These are phyloP conservation scores for Kwoniella dejecticola DNA, from an alignment of 768 basidiomycete genomes.

Conservation along the genomic window DNA sequence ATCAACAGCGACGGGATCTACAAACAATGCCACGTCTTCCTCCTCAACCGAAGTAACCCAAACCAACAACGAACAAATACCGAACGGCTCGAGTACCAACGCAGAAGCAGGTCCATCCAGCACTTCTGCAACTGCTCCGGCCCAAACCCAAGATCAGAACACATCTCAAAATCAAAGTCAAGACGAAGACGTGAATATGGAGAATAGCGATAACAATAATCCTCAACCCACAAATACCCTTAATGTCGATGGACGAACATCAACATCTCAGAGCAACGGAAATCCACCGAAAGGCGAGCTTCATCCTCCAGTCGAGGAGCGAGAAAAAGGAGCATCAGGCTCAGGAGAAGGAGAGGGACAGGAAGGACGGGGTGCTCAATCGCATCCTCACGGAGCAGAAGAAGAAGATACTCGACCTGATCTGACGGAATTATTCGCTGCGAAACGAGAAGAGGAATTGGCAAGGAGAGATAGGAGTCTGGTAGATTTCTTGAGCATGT, in stretches of 20 bases:
- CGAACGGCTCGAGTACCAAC: neutral
- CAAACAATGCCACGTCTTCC: too few relatives aligned
- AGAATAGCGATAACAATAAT: constrained; percentile 1
- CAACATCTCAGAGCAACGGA: too few relatives aligned
- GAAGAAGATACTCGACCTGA: constrained; percentile 15
- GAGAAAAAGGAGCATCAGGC: neutral
- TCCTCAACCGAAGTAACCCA: too few relatives aligned
- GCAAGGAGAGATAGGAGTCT: constrained; percentile 85
- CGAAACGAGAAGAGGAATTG: constrained; percentile 48
- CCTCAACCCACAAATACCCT: too few relatives aligned
- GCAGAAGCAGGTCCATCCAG: constrained; percentile 19
- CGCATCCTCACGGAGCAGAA: neutral
- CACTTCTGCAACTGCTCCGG: neutral
- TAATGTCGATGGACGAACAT: too few relatives aligned
- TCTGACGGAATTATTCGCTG: constrained; percentile 36
- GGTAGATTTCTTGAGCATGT: constrained; percentile 90
- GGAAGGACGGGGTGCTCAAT: neutral
- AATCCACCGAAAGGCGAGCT: neutral
- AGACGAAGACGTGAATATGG: constrained; percentile 10
- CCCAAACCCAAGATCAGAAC: too few relatives aligned
- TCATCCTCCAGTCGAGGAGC: too few relatives aligned
- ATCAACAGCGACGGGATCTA: too few relatives aligned
- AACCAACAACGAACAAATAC: too few relatives aligned
- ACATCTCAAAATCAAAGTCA: neutral
- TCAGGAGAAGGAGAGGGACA: neutral